Evolutionary conservation across 208 protist species (phyloP).

Genomic region (Strigomonas galati): DNA sequence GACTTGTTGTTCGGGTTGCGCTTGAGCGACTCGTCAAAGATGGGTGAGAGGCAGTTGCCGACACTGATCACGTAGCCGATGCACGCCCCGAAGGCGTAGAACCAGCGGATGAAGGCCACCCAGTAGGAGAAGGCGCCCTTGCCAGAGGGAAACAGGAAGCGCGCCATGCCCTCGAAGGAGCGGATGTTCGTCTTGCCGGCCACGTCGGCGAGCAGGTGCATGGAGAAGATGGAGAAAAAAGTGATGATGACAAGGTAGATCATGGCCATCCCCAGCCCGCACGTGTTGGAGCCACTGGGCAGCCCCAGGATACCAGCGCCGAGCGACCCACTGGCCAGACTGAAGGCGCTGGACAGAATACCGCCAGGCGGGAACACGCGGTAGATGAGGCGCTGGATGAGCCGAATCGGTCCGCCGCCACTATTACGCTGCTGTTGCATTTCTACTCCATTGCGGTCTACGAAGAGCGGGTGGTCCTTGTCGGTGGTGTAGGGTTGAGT

Average conservation of each 20-base stretch:
- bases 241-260: constrained; percentile 41
- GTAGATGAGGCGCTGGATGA: constrained; percentile 5
- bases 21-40: constrained; percentile 23
- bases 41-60: constrained; percentile 25
- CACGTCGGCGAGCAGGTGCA: constrained; percentile 37
- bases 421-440: neutral
- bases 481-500: neutral
- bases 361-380: constrained; percentile 32
- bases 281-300: constrained; percentile 26
- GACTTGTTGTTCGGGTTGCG: constrained; percentile 21
- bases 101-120: constrained; percentile 36
- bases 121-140: constrained; percentile 38
- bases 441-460: neutral
- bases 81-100: constrained; percentile 28
- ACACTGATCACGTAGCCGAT: constrained; percentile 39
- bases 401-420: neutral
- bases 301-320: constrained; percentile 41
- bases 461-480: neutral
- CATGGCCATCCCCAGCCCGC: constrained; percentile 30
- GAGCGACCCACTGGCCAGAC: constrained; percentile 31
- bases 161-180: constrained; percentile 43
- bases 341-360: constrained; percentile 33
- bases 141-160: constrained; percentile 26
- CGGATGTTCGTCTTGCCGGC: constrained; percentile 28
- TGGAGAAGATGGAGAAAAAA: constrained; percentile 34